phyloP scores from a whole-genome alignment of 345 rosid genomes.

The Populus tremula region DNA sequence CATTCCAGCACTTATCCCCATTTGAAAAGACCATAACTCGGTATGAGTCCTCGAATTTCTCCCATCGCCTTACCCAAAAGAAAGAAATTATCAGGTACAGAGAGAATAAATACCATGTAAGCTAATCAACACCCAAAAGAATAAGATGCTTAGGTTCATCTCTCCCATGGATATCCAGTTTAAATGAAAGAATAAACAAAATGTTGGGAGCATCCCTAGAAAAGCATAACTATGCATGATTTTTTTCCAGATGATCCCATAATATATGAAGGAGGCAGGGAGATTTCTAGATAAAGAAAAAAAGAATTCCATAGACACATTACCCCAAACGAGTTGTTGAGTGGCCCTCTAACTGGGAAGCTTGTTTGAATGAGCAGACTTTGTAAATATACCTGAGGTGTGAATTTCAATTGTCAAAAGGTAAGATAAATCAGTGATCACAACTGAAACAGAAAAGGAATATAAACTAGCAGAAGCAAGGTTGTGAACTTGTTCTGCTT shows the following conservation, averaged over 20 bases:
- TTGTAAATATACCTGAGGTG: slow-evolving; percentile 81
- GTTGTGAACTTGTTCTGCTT: slow-evolving; percentile 75
- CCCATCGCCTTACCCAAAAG: slow-evolving; percentile 61
- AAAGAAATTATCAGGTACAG: background rate
- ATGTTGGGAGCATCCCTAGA: background rate
- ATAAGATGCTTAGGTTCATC: background rate
- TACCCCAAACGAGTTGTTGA: slow-evolving; percentile 73
- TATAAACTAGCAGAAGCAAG: slow-evolving; percentile 3
- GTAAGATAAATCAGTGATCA: slow-evolving; percentile 13
- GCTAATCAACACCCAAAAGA: background rate
- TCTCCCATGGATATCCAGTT: background rate
- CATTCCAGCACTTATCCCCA: slow-evolving; percentile 96
- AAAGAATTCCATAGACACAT: slow-evolving; percentile 21
- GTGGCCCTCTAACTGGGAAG: slow-evolving; percentile 80
- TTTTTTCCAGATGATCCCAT: background rate
- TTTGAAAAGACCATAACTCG: slow-evolving; percentile 62
- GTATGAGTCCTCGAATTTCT: slow-evolving; percentile 71
- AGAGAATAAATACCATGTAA: background rate
- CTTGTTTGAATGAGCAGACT: slow-evolving; percentile 81
- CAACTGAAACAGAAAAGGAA: background rate
- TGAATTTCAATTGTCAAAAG: slow-evolving; percentile 2
- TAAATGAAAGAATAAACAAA: background rate
- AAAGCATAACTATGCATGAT: background rate
- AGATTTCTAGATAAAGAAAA: background rate
- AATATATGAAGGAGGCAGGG: background rate